Percentiles rank a stretch among this genome's conserved stretches.
These are phyloP conservation scores for Moesziomyces globuligerus DNA, from an alignment of 1,284 basidiomycete genomes.

Conservation along the genomic window DNA sequence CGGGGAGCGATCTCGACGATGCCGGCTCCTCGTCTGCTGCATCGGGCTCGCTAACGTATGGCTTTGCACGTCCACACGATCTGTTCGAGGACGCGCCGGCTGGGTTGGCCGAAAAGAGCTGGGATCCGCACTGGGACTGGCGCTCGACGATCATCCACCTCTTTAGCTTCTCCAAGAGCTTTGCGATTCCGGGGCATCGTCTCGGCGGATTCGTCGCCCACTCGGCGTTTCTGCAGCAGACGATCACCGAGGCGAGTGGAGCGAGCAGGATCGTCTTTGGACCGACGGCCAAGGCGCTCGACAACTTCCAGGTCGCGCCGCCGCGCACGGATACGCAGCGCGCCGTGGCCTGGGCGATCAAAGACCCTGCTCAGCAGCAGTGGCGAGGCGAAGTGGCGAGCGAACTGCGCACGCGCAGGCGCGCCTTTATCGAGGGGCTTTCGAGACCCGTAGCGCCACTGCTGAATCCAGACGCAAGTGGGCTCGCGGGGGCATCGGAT, in stretches of 20 bases:
- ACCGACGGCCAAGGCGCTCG: conserved; percentile 74
- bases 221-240: conserved; percentile 71
- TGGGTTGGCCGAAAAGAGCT: conserved; percentile 11
- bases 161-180: conserved; percentile 74
- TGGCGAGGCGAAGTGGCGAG: conserved; percentile 71
- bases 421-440: conserved; percentile 72
- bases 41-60: conserved; percentile 7
- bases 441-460: conserved; percentile 17
- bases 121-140: conserved; percentile 60
- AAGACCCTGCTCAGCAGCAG: conserved; percentile 64
- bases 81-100: conserved; percentile 69
- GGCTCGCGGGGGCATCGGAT: conserved; percentile 3
- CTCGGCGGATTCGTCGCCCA: conserved; percentile 81
- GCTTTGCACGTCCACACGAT: conserved; percentile 71
- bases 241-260: conserved; percentile 3
- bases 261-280: conserved; percentile 65
- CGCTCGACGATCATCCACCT: conserved; percentile 71
- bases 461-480: conserved; percentile 25
- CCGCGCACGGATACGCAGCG: conserved; percentile 46
- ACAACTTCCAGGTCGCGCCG: conserved; percentile 73
- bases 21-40: not conserved
- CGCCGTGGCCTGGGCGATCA: conserved; percentile 57
- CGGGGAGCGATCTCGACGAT: conserved; percentile 43
- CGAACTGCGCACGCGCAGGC: conserved; percentile 73
- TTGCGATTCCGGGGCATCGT: conserved; percentile 84